Percentiles rank a stretch among this genome's conserved stretches.
Evolutionary conservation across 2,329 filamentous ascomycete species (phyloP).

Genomic region (Teratosphaeria gauchensis): DNA sequence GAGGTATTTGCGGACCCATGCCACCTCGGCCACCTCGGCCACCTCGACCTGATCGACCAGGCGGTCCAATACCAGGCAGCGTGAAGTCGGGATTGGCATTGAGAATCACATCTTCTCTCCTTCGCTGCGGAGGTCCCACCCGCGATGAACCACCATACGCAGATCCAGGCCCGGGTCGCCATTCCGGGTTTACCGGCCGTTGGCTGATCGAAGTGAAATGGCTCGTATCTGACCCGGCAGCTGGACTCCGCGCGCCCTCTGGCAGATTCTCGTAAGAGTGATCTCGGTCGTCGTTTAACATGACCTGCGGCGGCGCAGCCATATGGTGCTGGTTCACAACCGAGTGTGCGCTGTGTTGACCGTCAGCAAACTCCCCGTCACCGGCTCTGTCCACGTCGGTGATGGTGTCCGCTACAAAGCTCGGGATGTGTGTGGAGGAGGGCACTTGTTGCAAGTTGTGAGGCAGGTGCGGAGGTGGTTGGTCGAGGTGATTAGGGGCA

Average conservation of each 20-base stretch:
- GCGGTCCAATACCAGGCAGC: slow-evolving; percentile 44
- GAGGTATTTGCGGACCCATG: neutral
- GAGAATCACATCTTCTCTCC: slow-evolving; percentile 61
- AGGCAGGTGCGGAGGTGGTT: neutral
- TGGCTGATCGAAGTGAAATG: slow-evolving; percentile 89
- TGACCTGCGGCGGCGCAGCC: slow-evolving; percentile 23
- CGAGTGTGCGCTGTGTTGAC: slow-evolving; percentile 8
- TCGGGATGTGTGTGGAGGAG: slow-evolving; percentile 3
- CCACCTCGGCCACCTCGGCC: slow-evolving; percentile 15
- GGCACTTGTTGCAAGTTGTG: neutral
- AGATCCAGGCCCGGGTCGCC: slow-evolving; percentile 52
- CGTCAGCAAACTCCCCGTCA: slow-evolving; percentile 6
- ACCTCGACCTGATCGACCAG: slow-evolving; percentile 24
- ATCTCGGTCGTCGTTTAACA: slow-evolving; percentile 1
- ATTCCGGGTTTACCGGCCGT: slow-evolving; percentile 77
- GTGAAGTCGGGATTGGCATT: slow-evolving; percentile 80
- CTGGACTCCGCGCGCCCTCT: slow-evolving; percentile 56
- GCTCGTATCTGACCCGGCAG: slow-evolving; percentile 56
- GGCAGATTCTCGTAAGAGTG: slow-evolving; percentile 54
- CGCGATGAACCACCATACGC: slow-evolving; percentile 13
- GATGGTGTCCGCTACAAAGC: slow-evolving; percentile 1
- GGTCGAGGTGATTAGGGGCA: slow-evolving; percentile 2
- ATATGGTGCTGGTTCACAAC: slow-evolving; percentile 30
- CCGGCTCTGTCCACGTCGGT: neutral
- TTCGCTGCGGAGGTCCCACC: slow-evolving; percentile 33